Conservation (phyloP, 106 monocot genomes). For the Hemerocallis citrina region DNA sequence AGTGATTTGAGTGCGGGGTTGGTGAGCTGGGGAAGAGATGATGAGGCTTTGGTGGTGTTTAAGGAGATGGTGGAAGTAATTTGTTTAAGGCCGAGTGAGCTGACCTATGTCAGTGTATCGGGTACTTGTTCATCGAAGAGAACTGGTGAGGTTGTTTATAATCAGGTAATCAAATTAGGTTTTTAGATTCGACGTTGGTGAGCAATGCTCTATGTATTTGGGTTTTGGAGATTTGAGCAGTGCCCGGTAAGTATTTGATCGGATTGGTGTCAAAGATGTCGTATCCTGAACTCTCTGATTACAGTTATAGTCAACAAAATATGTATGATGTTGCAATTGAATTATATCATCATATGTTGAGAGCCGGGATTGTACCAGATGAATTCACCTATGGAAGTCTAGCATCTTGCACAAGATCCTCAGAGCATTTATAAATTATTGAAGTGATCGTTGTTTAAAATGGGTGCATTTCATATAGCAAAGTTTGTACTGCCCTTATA, state of each 20-base stretch:
- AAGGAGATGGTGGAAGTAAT: conserved; percentile 21
- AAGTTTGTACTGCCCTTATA: too few species aligned
- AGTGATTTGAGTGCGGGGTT: conserved; percentile 33
- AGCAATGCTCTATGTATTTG: conserved; percentile 37
- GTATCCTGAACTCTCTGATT: conserved; percentile 46
- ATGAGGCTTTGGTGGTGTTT: conserved; percentile 18
- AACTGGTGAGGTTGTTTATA: conserved; percentile 21
- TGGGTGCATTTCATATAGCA: neutral
- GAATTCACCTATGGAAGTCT: conserved; percentile 40
- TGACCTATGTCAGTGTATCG: conserved; percentile 28
- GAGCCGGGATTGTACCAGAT: conserved; percentile 15
- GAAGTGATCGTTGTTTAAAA: conserved; percentile 10
- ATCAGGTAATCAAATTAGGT: conserved; percentile 12
- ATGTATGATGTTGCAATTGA: conserved; percentile 10
- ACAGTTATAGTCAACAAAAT: conserved; percentile 21
- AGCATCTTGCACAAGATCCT: neutral
- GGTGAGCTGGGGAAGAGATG: conserved; percentile 16
- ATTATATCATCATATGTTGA: conserved; percentile 14
- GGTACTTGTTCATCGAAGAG: conserved; percentile 13
- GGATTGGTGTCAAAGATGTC: conserved; percentile 22
- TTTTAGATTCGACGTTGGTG: conserved; percentile 19
- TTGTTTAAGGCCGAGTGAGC: conserved; percentile 12
- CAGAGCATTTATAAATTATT: conserved; percentile 5
- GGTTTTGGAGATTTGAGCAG: conserved; percentile 8
- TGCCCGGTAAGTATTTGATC: conserved; percentile 17